Evolutionary conservation across 1,139 yeast genomes (phyloP).

Genomic region (Candida neerlandica): DNA sequence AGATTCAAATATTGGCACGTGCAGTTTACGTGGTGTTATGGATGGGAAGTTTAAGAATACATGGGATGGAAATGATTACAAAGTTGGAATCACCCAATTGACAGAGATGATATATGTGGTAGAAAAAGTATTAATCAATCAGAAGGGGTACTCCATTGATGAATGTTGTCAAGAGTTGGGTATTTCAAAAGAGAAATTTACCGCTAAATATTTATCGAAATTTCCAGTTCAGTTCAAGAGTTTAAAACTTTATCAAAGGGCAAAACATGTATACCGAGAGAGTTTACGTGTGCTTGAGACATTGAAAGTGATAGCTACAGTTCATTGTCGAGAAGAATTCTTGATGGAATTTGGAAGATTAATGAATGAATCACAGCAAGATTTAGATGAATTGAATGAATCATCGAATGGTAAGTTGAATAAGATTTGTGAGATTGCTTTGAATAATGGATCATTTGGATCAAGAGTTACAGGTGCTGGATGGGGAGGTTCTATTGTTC

Average conservation of each 20-base stretch:
- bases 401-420: conserved; percentile 61
- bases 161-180: conserved; percentile 52
- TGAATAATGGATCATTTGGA: conserved; percentile 60
- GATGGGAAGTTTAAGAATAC: conserved; percentile 45
- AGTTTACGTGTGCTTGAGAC: conserved; percentile 60
- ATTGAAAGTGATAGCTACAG: conserved; percentile 35
- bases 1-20: conserved; percentile 56
- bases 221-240: conserved; percentile 60
- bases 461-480: conserved; percentile 83
- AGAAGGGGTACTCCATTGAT: conserved; percentile 51
- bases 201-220: conserved; percentile 47
- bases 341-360: conserved; percentile 50
- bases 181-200: conserved; percentile 45
- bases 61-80: conserved; percentile 53
- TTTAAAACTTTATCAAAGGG: conserved; percentile 59
- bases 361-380: conserved; percentile 62
- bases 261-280: conserved; percentile 68
- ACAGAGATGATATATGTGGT: conserved; percentile 42
- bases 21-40: conserved; percentile 63
- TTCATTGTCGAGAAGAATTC: conserved; percentile 28
- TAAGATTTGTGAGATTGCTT: conserved; percentile 55
- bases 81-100: conserved; percentile 46
- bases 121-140: conserved; percentile 24
- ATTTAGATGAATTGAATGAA: conserved; percentile 51
- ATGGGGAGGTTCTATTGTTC: conserved; percentile 76